Conservation (phyloP, 768 basidiomycete species). For the Agaricus subrufescens region DNA sequence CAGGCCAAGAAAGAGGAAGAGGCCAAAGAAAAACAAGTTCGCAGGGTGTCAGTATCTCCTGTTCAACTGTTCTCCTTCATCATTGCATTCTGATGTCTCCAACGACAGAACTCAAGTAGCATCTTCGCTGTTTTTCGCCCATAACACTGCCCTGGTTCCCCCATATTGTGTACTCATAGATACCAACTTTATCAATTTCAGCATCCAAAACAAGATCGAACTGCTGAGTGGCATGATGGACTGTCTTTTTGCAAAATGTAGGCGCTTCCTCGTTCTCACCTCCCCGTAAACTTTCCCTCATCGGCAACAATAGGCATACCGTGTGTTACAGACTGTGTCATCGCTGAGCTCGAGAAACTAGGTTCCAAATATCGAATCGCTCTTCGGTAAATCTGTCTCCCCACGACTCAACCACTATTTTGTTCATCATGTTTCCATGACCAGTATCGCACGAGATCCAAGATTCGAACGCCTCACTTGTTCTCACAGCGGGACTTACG, state of each 20-base stretch:
- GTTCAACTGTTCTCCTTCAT: neutral
- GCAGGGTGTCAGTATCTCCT: conserved; percentile 62
- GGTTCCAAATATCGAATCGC: conserved; percentile 95
- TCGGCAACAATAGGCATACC: conserved; percentile 71
- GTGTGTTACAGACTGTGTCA: conserved; percentile 98
- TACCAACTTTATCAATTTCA: conserved; percentile 99
- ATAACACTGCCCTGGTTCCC: conserved; percentile 93
- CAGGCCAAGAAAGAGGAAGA: conserved; percentile 82
- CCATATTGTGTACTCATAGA: conserved; percentile 97
- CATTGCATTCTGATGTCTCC: neutral
- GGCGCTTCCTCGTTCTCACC: conserved; percentile 2
- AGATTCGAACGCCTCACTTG: conserved; percentile 93
- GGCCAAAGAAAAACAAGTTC: conserved; percentile 72
- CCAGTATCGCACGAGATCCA: conserved; percentile 94
- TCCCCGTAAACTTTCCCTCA: neutral
- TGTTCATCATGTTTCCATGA: conserved; percentile 4
- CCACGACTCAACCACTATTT: conserved; percentile 1
- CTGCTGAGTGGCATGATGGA: conserved; percentile 99
- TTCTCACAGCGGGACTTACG: conserved; percentile 94
- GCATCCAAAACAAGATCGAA: conserved; percentile 96
- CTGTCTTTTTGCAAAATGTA: conserved; percentile 96
- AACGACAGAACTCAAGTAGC: conserved; percentile 68
- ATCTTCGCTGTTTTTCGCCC: conserved; percentile 91
- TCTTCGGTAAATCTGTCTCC: conserved; percentile 59
- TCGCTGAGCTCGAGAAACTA: conserved; percentile 97